A percentile compares a stretch with the other conserved stretches of the same genome.
Evolutionary conservation across 2,329 filamentous ascomycete species (phyloP).

Genomic region (Ophiostoma angusticollis): DNA sequence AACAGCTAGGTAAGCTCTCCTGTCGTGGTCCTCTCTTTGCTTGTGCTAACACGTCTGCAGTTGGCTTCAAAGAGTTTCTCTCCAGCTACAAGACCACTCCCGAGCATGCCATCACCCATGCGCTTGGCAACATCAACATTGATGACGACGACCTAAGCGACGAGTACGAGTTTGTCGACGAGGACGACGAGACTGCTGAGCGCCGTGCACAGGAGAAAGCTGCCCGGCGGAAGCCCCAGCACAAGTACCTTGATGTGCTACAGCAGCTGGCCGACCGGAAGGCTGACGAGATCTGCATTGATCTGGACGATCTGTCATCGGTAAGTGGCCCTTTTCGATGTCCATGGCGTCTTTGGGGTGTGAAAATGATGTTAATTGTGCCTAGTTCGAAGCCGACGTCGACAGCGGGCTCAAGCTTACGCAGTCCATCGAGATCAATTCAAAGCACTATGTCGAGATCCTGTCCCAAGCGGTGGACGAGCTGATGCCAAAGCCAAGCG

Average conservation of each 20-base stretch:
- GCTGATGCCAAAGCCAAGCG: slow-evolving; percentile 64
- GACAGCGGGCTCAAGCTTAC: slow-evolving; percentile 62
- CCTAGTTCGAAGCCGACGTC: slow-evolving; percentile 62
- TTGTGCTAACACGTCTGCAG: slow-evolving; percentile 28
- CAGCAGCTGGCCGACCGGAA: slow-evolving; percentile 77
- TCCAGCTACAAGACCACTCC: slow-evolving; percentile 72
- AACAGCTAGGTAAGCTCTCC: slow-evolving; percentile 58
- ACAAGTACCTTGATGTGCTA: slow-evolving; percentile 81
- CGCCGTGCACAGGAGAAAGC: slow-evolving; percentile 37
- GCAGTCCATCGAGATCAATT: slow-evolving; percentile 76
- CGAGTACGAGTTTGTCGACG: slow-evolving; percentile 88
- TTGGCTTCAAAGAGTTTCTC: slow-evolving; percentile 78
- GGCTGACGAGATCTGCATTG: slow-evolving; percentile 65
- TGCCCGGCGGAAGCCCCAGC: slow-evolving; percentile 44
- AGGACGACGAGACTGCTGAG: slow-evolving; percentile 49
- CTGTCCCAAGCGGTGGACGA: slow-evolving; percentile 80
- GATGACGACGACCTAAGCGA: slow-evolving; percentile 78
- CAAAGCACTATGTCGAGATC: slow-evolving; percentile 90
- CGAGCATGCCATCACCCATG: slow-evolving; percentile 60
- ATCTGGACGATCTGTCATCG: slow-evolving; percentile 72
- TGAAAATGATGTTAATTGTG: no score
- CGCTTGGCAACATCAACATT: slow-evolving; percentile 72
- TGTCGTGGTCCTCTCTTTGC: slow-evolving; percentile 1
- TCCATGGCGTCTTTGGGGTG: no score
- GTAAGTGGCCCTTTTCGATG: no score